Evolutionary conservation across 371 early-diverging fungal genomes (phyloP).

Genomic region (Batrachochytrium dendrobatidis): DNA sequence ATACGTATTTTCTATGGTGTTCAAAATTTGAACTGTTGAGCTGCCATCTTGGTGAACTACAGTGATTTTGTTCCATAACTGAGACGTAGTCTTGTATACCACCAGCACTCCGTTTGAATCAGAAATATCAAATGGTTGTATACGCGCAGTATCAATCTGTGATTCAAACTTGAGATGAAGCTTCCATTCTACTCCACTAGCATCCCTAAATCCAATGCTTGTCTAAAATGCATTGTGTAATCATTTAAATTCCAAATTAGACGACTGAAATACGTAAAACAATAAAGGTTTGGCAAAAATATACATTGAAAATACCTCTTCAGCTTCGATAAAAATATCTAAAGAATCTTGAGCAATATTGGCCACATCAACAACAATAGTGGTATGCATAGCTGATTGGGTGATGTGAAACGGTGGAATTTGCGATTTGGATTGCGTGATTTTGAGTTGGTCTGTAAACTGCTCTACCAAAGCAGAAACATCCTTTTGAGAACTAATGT

Average conservation of each 20-base stretch:
- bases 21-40: too few relatives aligned
- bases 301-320: not conserved
- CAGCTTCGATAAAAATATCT: not conserved
- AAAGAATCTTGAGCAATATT: not conserved
- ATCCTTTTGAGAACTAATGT: too few relatives aligned
- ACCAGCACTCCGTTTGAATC: not conserved
- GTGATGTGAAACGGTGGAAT: not conserved
- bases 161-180: conserved; percentile 1
- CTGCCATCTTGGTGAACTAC: not conserved
- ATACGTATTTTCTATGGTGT: too few relatives aligned
- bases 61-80: not conserved
- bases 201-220: not conserved
- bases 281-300: too few relatives aligned
- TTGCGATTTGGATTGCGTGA: too few relatives aligned
- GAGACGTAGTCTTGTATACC: not conserved
- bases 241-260: too few relatives aligned
- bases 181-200: not conserved
- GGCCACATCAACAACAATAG: conserved; percentile 1
- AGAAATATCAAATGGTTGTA: not conserved
- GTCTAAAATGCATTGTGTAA: too few relatives aligned
- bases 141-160: not conserved
- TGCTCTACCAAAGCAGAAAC: too few relatives aligned
- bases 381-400: not conserved
- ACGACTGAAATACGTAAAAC: too few relatives aligned
- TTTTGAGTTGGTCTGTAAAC: too few relatives aligned